Evolutionary conservation across 352 stramenopile species (phyloP).

Genomic region (Pythium coloratum): DNA sequence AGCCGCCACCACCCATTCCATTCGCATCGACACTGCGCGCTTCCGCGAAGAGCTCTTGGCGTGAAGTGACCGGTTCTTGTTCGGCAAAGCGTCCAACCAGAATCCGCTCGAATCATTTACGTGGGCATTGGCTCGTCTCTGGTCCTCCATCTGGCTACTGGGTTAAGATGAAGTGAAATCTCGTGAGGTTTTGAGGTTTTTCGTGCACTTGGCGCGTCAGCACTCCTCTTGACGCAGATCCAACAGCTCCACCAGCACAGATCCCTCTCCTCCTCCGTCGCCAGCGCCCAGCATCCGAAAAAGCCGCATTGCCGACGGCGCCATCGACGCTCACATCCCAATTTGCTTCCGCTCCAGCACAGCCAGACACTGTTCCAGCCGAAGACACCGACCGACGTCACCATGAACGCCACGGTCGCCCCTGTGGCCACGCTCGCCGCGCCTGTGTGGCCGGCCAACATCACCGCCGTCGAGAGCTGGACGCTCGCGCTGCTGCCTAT

Average conservation of each 20-base stretch:
- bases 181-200: neutral
- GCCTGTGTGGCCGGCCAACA: conserved; percentile 44
- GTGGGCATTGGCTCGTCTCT: neutral
- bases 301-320: neutral
- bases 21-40: no score
- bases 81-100: neutral
- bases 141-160: neutral
- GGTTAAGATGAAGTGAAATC: neutral
- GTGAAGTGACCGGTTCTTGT: neutral
- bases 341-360: conserved; percentile 10
- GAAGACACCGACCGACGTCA: neutral
- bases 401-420: conserved; percentile 13
- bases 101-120: neutral
- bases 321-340: conserved; percentile 4
- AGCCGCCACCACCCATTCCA: neutral
- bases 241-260: neutral
- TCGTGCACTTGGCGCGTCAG: neutral
- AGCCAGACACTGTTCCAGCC: neutral
- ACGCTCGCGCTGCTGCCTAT: conserved; percentile 47
- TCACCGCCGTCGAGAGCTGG: conserved; percentile 38
- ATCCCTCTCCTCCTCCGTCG: neutral
- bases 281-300: neutral
- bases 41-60: neutral
- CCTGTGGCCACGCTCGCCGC: neutral
- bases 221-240: neutral